Conservation (phyloP, 768 basidiomycete genomes). For the Omphalotus guepiniiformis region DNA sequence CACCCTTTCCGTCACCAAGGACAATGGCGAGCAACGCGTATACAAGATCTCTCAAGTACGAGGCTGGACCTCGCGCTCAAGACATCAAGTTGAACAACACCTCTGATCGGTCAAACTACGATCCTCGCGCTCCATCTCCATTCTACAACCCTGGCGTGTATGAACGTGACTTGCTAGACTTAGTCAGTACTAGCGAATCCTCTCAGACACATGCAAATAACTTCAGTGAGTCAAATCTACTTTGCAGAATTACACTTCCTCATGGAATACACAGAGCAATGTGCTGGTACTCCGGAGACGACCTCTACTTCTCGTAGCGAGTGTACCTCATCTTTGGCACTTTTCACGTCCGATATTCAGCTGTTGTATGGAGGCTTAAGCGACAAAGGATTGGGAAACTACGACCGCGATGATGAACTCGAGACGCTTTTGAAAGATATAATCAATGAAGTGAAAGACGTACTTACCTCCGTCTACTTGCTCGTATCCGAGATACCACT, state of each 20-base stretch:
- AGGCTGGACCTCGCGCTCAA: conserved; percentile 1
- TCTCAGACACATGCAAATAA: not conserved
- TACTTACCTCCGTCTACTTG: conserved; percentile 27
- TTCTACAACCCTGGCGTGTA: not conserved
- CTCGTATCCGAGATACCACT: conserved; percentile 37
- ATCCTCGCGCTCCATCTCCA: not conserved
- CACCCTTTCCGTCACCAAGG: conserved; percentile 25
- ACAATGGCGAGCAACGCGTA: conserved; percentile 18
- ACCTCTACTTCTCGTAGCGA: not conserved
- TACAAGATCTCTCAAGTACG: conserved; percentile 14
- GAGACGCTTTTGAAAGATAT: conserved; percentile 48
- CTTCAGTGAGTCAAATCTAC: too few relatives aligned
- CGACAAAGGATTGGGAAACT: conserved; percentile 50
- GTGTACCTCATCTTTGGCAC: not conserved
- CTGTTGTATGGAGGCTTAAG: conserved; percentile 28
- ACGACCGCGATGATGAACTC: conserved; percentile 37
- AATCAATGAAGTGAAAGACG: conserved; percentile 45
- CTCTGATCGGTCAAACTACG: not conserved
- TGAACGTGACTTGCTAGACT: not conserved
- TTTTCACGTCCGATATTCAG: conserved; percentile 28
- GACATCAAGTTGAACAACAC: not conserved
- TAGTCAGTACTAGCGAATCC: not conserved
- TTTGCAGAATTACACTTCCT: not conserved
- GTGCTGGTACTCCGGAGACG: not conserved
- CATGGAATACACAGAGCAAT: not conserved